These are phyloP conservation scores for Oryza officinalis DNA, from an alignment of 176 grass and related monocot genomes.

Conservation along the genomic window DNA sequence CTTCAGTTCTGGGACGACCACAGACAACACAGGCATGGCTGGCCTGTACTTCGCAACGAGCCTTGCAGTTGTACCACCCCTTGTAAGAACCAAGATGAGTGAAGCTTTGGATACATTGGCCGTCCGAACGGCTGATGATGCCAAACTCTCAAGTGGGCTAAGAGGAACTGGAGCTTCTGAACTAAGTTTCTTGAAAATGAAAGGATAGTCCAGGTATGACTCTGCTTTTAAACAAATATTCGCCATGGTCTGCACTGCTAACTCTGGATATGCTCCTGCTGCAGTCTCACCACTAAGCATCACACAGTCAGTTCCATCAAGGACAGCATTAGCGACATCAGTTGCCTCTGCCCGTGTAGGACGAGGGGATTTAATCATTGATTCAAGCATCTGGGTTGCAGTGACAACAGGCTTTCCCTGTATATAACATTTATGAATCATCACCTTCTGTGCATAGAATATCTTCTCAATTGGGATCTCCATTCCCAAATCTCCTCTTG, in stretches of 20 bases:
- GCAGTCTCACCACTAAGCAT: slow-evolving; percentile 94
- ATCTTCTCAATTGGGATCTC: slow-evolving; percentile 95
- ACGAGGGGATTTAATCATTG: slow-evolving; percentile 90
- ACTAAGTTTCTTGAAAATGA: slow-evolving; percentile 62
- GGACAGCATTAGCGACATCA: slow-evolving; percentile 84
- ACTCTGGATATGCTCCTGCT: slow-evolving; percentile 71
- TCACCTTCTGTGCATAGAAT: slow-evolving; percentile 86
- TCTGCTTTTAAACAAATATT: slow-evolving; percentile 74
- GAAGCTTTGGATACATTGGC: slow-evolving; percentile 61
- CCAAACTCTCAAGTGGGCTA: slow-evolving; percentile 85
- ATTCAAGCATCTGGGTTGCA: slow-evolving; percentile 91
- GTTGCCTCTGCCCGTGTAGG: slow-evolving; percentile 87
- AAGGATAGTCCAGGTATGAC: slow-evolving; percentile 55
- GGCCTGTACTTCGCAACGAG: slow-evolving; percentile 85
- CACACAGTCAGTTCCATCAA: slow-evolving; percentile 83
- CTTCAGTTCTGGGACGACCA: slow-evolving; percentile 63
- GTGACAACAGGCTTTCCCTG: slow-evolving; percentile 88
- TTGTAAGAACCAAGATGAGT: slow-evolving; percentile 84
- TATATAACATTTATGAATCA: slow-evolving; percentile 90
- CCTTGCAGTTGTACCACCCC: slow-evolving; percentile 73
- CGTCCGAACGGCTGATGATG: slow-evolving; percentile 70
- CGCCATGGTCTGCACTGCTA: slow-evolving; percentile 78
- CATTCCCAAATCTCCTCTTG: slow-evolving; percentile 82
- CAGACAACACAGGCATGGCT: slow-evolving; percentile 59
- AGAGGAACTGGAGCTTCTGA: slow-evolving; percentile 50